A percentile compares a stretch with the other conserved stretches of the same genome.
Evolutionary conservation across 768 basidiomycete species (phyloP).

Genomic region (Lepiota brunneoincarnata): DNA sequence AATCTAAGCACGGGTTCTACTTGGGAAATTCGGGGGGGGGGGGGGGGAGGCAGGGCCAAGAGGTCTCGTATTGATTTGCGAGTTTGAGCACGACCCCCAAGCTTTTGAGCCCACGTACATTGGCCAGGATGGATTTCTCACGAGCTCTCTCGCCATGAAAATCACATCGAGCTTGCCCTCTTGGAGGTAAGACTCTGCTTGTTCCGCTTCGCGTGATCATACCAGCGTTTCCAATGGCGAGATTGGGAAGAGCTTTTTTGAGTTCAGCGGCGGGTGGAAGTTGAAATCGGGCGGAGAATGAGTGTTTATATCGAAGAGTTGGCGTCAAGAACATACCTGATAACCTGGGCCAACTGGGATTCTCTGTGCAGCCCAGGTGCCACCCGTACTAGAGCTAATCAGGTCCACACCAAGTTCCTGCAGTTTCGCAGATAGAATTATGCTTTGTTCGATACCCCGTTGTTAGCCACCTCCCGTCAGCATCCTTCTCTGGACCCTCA

Average conservation of each 20-base stretch:
- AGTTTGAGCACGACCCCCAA: constrained; percentile 69
- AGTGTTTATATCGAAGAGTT: background rate
- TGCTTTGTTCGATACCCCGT: constrained; percentile 81
- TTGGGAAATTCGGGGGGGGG: too few species aligned
- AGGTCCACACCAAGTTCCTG: constrained; percentile 68
- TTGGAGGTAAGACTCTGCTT: constrained; percentile 56
- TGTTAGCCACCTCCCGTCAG: constrained; percentile 54
- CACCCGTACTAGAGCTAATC: constrained; percentile 69
- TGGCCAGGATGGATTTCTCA: constrained; percentile 66
- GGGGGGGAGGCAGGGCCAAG: too few species aligned
- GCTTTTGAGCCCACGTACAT: constrained; percentile 57
- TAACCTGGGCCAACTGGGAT: constrained; percentile 56
- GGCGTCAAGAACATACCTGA: constrained; percentile 39
- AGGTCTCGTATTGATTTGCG: constrained; percentile 71
- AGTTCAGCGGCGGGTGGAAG: constrained; percentile 67
- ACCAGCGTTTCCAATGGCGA: constrained; percentile 65
- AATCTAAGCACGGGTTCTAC: too few species aligned
- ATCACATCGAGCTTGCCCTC: constrained; percentile 68
- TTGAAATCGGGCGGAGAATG: constrained; percentile 27
- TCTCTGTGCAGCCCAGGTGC: constrained; percentile 60
- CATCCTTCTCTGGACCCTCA: constrained; percentile 50
- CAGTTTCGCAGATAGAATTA: constrained; percentile 51
- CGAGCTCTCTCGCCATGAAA: constrained; percentile 62
- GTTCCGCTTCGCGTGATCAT: constrained; percentile 60
- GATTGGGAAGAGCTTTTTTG: constrained; percentile 56